Conservation (phyloP, 2,329 filamentous ascomycete species). For the Kalmusia sp. region DNA sequence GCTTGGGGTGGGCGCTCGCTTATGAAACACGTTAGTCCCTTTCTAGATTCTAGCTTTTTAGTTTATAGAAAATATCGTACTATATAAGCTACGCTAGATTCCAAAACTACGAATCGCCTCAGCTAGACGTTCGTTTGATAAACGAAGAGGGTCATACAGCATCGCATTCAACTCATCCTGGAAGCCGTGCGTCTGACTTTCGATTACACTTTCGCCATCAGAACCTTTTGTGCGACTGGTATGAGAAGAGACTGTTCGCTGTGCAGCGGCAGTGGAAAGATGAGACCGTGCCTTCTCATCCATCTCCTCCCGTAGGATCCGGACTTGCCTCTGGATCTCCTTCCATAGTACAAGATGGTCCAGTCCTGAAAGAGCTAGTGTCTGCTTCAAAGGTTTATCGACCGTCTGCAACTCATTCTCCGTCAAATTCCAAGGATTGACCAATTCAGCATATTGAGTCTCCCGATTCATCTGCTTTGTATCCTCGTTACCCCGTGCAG, state of each 20-base stretch:
- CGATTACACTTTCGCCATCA: background rate
- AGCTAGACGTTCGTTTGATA: background rate
- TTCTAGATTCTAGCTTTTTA: too few relatives aligned
- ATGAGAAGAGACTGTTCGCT: background rate
- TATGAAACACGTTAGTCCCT: too few relatives aligned
- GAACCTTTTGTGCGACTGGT: background rate
- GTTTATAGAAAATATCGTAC: too few relatives aligned
- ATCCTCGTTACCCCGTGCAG: conserved; percentile 28
- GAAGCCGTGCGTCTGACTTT: conserved; percentile 14
- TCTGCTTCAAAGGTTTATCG: conserved; percentile 5
- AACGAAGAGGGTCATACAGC: conserved; percentile 18
- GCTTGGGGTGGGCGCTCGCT: too few relatives aligned
- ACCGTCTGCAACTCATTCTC: conserved; percentile 13
- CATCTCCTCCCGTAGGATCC: conserved; percentile 51
- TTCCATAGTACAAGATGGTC: conserved; percentile 50
- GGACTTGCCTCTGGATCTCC: conserved; percentile 52
- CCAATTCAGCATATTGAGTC: conserved; percentile 35
- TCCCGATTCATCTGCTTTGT: conserved; percentile 15
- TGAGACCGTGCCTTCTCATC: conserved; percentile 21
- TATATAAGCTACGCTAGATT: too few relatives aligned
- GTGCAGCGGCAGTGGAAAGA: background rate
- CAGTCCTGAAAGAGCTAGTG: conserved; percentile 30
- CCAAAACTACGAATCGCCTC: background rate
- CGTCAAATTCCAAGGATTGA: conserved; percentile 5
- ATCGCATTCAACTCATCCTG: conserved; percentile 33